Evolutionary conservation across 2,329 filamentous ascomycete genomes (phyloP), one percentile per base, ranked within the genome.

Genomic region (Cadophora gregata): DNA sequence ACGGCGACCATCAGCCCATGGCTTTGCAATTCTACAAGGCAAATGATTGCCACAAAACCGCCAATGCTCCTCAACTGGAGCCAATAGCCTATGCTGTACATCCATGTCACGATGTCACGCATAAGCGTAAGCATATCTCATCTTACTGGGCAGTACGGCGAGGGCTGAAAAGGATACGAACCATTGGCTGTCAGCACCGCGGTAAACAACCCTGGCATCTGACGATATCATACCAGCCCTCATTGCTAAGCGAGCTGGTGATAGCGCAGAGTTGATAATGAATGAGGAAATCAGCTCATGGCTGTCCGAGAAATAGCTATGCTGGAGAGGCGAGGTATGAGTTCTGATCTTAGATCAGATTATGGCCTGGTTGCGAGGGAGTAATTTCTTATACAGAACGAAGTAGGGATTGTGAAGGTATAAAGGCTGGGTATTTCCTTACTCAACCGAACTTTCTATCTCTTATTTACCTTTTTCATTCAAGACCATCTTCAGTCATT

Each of bases 151-250:
- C 25, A 38, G 8, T 1, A 12, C 53, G n/a, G 8, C n/a, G 10
- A 56, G 21, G 55, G 55, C 55, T 58, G 55, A 58, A 38, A 38
- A 16, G 8, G 19, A 25, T 58, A 42, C 33, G n/a, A 24, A 36
- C 24, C 33, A 38, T 58, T 58, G 55, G 55, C 55, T 42, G 55
- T 58, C 31, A 58, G 55, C 33, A 58, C 55, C 12, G 21, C 12
- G 55, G 55, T 42, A 58, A 58, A 38, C 21, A 38, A 14, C 55
- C 31, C 31, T 58, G 55, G 21, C 7, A n/a, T 42, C 55, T 58
- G 31, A 58, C 55, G 6, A 25, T 42, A 42, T 29, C 50, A 31
- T 33, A 53, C 25, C 50, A 53, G 25, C 25, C 50, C 50, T 53
- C 14, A 3, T 31, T 47, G 42, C 42, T 47, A 47, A 47, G 42